phyloP scores from a whole-genome alignment of 2,329 filamentous ascomycete genomes.

The Pseudogymnoascus sp. region DNA sequence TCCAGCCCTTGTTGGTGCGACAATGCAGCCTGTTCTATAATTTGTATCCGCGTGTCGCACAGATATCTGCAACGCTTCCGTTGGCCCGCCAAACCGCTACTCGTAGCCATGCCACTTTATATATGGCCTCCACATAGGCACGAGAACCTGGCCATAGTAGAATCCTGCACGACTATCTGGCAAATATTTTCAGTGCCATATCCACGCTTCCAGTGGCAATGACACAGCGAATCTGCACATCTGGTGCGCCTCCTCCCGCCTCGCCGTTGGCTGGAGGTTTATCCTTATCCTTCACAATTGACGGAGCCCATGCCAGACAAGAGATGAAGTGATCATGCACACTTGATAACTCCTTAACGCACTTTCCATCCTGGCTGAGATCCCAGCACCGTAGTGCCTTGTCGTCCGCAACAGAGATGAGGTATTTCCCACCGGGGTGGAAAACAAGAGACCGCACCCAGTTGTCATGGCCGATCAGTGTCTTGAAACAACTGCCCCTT shows the following conservation, averaged over 20 bases:
- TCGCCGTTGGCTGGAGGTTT: conserved; percentile 35
- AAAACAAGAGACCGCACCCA: conserved; percentile 85
- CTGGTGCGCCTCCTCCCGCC: conserved; percentile 37
- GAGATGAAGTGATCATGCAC: conserved; percentile 80
- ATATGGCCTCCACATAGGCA: neutral
- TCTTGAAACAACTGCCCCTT: conserved; percentile 77
- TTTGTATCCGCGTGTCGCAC: neutral
- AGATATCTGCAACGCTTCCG: neutral
- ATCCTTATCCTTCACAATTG: conserved; percentile 54
- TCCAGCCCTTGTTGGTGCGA: neutral
- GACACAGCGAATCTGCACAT: conserved; percentile 68
- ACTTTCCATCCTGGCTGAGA: conserved; percentile 80
- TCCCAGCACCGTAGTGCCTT: conserved; percentile 95
- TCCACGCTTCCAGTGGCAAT: conserved; percentile 86
- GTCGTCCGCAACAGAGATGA: conserved; percentile 81
- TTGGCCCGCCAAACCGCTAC: neutral
- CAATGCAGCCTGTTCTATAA: neutral
- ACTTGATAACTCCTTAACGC: conserved; percentile 73
- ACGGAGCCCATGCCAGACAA: conserved; percentile 82
- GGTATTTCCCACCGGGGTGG: conserved; percentile 85
- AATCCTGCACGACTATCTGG: conserved; percentile 29
- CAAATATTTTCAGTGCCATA: conserved; percentile 72
- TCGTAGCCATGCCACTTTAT: neutral
- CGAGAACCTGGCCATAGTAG: neutral
- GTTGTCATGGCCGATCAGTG: conserved; percentile 82